Evolutionary conservation across 352 stramenopile species (phyloP), one percentile per base, ranked within the genome.

Genomic region (Globisporangium takayamanum): DNA sequence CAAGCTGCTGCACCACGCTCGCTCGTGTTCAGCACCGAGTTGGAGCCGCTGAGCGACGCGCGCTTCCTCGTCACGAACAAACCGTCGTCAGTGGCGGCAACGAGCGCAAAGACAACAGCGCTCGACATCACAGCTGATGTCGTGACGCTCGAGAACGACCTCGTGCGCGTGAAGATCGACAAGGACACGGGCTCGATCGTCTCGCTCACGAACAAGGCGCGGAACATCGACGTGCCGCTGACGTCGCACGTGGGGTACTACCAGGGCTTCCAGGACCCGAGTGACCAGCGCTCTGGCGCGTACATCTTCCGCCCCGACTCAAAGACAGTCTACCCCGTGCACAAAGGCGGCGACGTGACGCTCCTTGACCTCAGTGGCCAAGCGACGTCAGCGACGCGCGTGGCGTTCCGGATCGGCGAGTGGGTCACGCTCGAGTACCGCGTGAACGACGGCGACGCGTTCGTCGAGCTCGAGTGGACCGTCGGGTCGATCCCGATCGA

Each of bases 291-390:
- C 62, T 98, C 92, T 25, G 97, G 97, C 20, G 97, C 96, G 6
- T 99, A 99, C 68, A 91, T 98, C 18, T 99, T 99, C 75, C 84
- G 94, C 50, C 96, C 96, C 0, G 78, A 93, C 58, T 87, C 74
- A 44, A 87, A 90, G 55, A 76, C 78, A 26, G 72, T 84, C 2
- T 75, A 91, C 57, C 52, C 69, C 0, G 53, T 84, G 11, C 63
- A 66, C n/a, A 64, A 53, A 36, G 63, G 58, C 14, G 53, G 16
- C 11, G 55, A 62, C n/a, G 73, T 86, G 16, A 72, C 59, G 15
- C 65, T 80, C 42, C 37, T 96, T 20, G 62, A 84, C 46, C 51
- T 87, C 14, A 67, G 66, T 28, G 60, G 61, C 15, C 44, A 53
- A 10, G 55, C 50, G 16, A 58, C 53, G 10, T 5, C 48, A 20